Evolutionary conservation across 331 rosid genomes (phyloP), one percentile per base, ranked within the genome.

Genomic region (Phaseolus coccineus): DNA sequence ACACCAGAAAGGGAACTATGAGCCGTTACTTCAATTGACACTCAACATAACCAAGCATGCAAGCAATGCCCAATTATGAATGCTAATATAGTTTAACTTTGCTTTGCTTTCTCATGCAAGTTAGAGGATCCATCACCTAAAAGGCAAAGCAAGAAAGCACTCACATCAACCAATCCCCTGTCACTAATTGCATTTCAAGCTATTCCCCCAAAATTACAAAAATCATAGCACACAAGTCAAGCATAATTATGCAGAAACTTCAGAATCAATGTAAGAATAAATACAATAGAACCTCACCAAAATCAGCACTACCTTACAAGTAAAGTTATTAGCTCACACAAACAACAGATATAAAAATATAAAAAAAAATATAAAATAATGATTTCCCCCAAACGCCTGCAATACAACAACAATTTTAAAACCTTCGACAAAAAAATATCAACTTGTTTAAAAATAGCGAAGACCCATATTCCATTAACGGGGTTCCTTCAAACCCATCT

Each of bases 221-320:
- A 42, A 59, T 40, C 19, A 31, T 1, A 59, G 2, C 42, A 82
- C 44, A 65, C 80, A 86, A 85, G 35, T 73, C 64, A 85, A 72
- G 62, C 73, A 81, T 16, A 59, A 68, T 5, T 52, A 77, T 37
- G 75, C 72, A 67, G 7, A 48, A 75, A 72, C 73, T 47, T 90
- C 33, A 22, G 58, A 69, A 86, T 76, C 78, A 84, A 69, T 46
- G 48, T 16, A 81, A 77, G 83, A 70, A 80, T 30, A 78, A 61
- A 19, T 40, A 69, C 44, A 57, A 11, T 35, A 39, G 25, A 47
- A 68, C 69, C 74, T 55, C n/a, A 71, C 31, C 1, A 42, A 84
- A 57, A 30, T 19, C 67, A 53, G 40, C 31, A 53, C 28, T 6
- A 33, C 44, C 71, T 33, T 53, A 9, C 51, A 72, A 84, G 77